Conservation (phyloP, 495 filamentous ascomycete genomes). For the Penicillium malachiteum region DNA sequence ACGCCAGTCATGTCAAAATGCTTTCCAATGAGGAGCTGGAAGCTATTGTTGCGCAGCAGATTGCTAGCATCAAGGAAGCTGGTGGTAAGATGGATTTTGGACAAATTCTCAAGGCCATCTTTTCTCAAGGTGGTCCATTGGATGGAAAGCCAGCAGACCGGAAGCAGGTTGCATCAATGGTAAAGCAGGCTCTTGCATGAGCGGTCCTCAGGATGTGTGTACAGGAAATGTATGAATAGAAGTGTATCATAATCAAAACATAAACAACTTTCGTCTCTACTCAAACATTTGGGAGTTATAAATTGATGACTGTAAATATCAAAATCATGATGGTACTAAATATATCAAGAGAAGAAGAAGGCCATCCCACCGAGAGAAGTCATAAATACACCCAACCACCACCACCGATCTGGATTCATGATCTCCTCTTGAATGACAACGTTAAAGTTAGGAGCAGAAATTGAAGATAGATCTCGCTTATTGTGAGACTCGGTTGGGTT, state of each 20-base stretch:
- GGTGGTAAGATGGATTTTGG: conserved; percentile 46
- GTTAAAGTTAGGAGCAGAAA: background rate
- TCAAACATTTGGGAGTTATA: no score
- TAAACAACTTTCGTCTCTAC: background rate
- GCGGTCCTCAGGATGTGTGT: conserved; percentile 5
- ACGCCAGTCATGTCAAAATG: conserved; percentile 52
- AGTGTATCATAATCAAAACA: background rate
- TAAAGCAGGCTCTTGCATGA: conserved; percentile 39
- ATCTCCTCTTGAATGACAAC: conserved; percentile 43
- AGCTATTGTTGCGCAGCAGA: conserved; percentile 40
- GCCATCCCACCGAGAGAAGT: conserved; percentile 57
- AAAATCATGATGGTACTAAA: conserved; percentile 41
- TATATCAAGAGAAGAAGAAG: conserved; percentile 37
- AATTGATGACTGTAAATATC: background rate
- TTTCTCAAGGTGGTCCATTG: conserved; percentile 47
- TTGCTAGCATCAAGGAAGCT: conserved; percentile 42
- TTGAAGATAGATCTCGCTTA: conserved; percentile 19
- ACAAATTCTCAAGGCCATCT: conserved; percentile 46
- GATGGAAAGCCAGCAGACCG: conserved; percentile 55
- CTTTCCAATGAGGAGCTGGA: conserved; percentile 50
- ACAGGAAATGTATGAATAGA: conserved; percentile 23
- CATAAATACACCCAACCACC: conserved; percentile 70
- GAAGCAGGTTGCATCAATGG: conserved; percentile 46
- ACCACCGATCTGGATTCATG: conserved; percentile 58
- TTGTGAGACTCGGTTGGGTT: conserved; percentile 23